Conservation (phyloP, 2,329 filamentous ascomycete genomes). For the Paecilomyces fulvus region DNA sequence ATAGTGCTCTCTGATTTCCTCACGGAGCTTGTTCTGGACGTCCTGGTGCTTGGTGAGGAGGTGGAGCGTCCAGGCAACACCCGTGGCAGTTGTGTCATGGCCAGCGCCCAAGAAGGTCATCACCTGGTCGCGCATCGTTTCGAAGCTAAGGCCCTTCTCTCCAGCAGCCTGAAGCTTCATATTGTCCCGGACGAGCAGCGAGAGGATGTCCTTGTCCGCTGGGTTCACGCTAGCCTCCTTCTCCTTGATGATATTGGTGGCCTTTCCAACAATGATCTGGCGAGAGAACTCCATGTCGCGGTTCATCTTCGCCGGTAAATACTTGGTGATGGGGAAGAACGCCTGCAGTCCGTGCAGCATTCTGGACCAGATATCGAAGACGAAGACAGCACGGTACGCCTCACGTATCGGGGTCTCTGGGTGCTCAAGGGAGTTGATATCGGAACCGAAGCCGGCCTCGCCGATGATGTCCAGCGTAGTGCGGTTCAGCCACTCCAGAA, state of each 20-base stretch:
- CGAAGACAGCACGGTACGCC: constrained; percentile 37
- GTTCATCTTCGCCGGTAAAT: constrained; percentile 33
- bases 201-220: constrained; percentile 30
- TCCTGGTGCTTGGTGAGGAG: constrained; percentile 32
- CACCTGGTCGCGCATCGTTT: constrained; percentile 29
- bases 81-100: constrained; percentile 39
- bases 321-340: constrained; percentile 32
- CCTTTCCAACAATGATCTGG: constrained; percentile 27
- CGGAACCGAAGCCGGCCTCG: constrained; percentile 34
- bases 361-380: constrained; percentile 30
- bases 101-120: constrained; percentile 37
- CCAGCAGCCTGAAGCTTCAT: constrained; percentile 31
- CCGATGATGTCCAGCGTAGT: constrained; percentile 39
- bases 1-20: constrained; percentile 30
- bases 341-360: constrained; percentile 36
- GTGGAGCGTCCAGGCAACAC: constrained; percentile 37
- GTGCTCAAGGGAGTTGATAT: constrained; percentile 33
- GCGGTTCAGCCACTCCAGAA: constrained; percentile 37
- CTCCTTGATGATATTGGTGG: constrained; percentile 28
- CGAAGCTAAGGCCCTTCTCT: constrained; percentile 28
- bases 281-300: constrained; percentile 27
- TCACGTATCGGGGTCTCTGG: constrained; percentile 29
- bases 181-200: constrained; percentile 36
- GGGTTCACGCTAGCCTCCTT: constrained; percentile 26
- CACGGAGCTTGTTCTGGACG: constrained; percentile 32